phyloP scores from a whole-genome alignment of 2,329 filamentous ascomycete genomes.

The Thelonectria rubi region DNA sequence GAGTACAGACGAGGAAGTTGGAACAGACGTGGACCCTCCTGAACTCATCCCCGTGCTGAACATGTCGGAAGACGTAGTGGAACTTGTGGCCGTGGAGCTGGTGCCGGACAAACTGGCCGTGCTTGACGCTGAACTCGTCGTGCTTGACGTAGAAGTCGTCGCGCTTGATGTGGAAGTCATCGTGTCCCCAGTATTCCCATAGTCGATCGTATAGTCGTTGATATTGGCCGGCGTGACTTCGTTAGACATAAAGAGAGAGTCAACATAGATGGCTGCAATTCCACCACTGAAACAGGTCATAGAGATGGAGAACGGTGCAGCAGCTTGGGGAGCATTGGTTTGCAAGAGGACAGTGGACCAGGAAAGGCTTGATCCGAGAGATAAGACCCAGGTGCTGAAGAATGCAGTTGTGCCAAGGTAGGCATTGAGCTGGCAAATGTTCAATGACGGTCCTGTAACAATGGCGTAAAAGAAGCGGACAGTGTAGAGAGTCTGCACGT shows the following conservation, averaged over 20 bases:
- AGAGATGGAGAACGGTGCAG: neutral
- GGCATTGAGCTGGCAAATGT: slow-evolving; percentile 23
- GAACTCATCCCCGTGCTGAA: neutral
- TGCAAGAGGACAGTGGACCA: neutral
- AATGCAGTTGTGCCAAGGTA: slow-evolving; percentile 16
- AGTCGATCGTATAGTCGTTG: slow-evolving; percentile 25
- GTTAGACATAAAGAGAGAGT: slow-evolving; percentile 36
- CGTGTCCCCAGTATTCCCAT: neutral
- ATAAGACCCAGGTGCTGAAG: slow-evolving; percentile 15
- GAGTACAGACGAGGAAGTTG: neutral
- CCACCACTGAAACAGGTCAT: slow-evolving; percentile 25
- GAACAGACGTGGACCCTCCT: neutral
- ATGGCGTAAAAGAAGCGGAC: slow-evolving; percentile 35
- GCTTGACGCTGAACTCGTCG: neutral
- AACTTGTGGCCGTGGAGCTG: neutral
- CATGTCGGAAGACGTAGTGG: no score
- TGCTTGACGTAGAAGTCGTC: neutral
- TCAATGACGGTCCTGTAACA: slow-evolving; percentile 5
- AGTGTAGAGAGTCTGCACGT: slow-evolving; percentile 22
- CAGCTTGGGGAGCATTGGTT: neutral
- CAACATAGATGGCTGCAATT: slow-evolving; percentile 20
- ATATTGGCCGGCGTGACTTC: slow-evolving; percentile 34
- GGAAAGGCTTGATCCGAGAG: neutral
- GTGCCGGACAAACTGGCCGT: neutral
- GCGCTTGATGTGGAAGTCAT: neutral